Evolutionary conservation across 441 rosid genomes (phyloP).

Genomic region (Populus hybrid): DNA sequence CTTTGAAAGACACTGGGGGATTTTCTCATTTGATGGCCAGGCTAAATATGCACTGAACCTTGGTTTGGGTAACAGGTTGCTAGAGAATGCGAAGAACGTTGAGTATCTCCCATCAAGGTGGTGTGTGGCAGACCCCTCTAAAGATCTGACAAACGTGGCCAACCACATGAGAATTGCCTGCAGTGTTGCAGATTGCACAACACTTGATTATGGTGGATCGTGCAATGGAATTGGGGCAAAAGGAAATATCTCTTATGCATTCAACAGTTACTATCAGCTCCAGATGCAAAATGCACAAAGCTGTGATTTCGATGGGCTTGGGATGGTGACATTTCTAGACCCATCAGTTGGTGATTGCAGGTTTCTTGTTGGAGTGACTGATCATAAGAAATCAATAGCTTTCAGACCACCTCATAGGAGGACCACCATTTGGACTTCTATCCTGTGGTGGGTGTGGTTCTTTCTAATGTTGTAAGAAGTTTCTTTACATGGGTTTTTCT

Average conservation of each 20-base stretch:
- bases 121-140: conserved; percentile 82
- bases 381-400: conserved; percentile 32
- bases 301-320: conserved; percentile 71
- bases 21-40: conserved; percentile 87
- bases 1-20: conserved; percentile 98
- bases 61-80: conserved; percentile 53
- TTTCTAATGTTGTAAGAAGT: conserved; percentile 32
- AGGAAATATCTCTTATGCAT: conserved; percentile 36
- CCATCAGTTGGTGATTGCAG: conserved; percentile 86
- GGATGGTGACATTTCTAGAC: conserved; percentile 76
- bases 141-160: conserved; percentile 57
- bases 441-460: conserved; percentile 36
- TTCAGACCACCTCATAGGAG: conserved; percentile 25
- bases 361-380: conserved; percentile 88
- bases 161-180: conserved; percentile 82
- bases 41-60: conserved; percentile 81
- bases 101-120: conserved; percentile 85
- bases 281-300: neutral
- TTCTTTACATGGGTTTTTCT: conserved; percentile 34
- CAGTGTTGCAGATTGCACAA: conserved; percentile 82
- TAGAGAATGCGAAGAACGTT: conserved; percentile 69
- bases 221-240: conserved; percentile 76
- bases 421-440: conserved; percentile 30
- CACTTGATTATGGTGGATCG: conserved; percentile 81
- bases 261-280: neutral